Base-by-base conservation (phyloP, 2,329 filamentous ascomycete genomes). In the Aureobasidium sp. region DNA sequence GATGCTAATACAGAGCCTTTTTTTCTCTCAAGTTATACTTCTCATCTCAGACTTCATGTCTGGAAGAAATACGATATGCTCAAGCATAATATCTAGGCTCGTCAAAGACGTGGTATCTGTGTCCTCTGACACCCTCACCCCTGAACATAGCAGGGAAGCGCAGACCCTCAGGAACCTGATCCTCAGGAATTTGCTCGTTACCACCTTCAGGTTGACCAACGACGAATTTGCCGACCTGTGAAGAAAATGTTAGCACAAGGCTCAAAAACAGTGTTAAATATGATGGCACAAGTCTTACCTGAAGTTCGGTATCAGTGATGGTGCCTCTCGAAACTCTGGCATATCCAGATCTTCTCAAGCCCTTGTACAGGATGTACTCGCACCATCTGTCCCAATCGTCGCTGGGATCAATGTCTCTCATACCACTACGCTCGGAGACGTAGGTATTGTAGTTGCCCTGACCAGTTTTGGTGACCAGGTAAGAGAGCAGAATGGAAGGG, bases 371-470 rank as follows among this genome's bases (percentile, higher is more conserved):
- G 67, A 99, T 97, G 75, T 99, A 99, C 79, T 99, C 93, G 79
- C 94, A 99, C 94, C 94, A 99, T 61, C 94, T 82, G 74, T 99
- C 94, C 92, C 92, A 96, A 73, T 99, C 94, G 73, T 97, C 92
- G 3, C 81, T 87, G 0, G 87, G 84, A 71, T 99, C 94, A 55
- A 99, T 94, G 71, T 99, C 94, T 70, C 90, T 87, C 94, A 99
- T 99, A 10, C 92, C 90, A 63, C 89, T 96, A 63, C 79, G 79
- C 59, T 91, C 83, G 62, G 90, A 90, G 27, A 97, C 94, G 69
- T 96, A 97, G 0, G 87, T 96, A 73, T 97, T 93, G 79, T 99
- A 99, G 73, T 99, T 99, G 65, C 94, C 94, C 77, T 96, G 80
- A 6, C 88, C 81, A 0, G 94, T 94, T 74, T 89, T 90, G 26